Percentiles rank a stretch among this genome's conserved stretches.
Evolutionary conservation across 306 rosid genomes (phyloP).

Genomic region (Crotalaria pallida): DNA sequence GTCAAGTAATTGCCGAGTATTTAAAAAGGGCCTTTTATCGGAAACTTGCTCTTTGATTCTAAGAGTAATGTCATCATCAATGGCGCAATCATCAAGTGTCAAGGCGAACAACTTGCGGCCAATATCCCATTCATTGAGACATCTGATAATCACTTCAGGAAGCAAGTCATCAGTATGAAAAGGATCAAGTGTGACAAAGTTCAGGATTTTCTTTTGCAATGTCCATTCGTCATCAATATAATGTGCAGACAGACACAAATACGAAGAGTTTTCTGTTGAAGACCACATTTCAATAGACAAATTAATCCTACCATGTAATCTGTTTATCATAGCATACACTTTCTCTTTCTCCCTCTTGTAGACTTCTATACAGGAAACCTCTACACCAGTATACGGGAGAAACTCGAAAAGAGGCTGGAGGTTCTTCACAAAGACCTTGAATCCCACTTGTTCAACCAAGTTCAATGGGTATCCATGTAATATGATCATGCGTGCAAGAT

Average conservation of each 20-base stretch:
- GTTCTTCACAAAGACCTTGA: conserved; percentile 72
- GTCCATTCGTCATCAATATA: conserved; percentile 61
- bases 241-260: conserved; percentile 54
- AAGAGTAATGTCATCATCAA: conserved; percentile 48
- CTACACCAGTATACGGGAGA: conserved; percentile 42
- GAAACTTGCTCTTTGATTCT: conserved; percentile 59
- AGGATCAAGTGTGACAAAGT: conserved; percentile 60
- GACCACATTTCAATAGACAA: conserved; percentile 57
- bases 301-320: conserved; percentile 61
- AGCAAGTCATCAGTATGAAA: conserved; percentile 62
- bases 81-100: conserved; percentile 63
- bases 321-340: conserved; percentile 36
- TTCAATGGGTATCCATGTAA: conserved; percentile 63
- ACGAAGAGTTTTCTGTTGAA: conserved; percentile 45
- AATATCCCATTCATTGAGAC: conserved; percentile 59
- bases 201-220: conserved; percentile 51
- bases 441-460: conserved; percentile 66
- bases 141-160: conserved; percentile 53
- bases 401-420: conserved; percentile 66
- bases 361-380: conserved; percentile 52
- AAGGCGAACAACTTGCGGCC: conserved; percentile 60
- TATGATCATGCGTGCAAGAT: conserved; percentile 72
- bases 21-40: conserved; percentile 48
- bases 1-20: conserved; percentile 46
- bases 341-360: conserved; percentile 49